Evolutionary conservation across 768 basidiomycete species (phyloP), one percentile per base, ranked within the genome.

Genomic region (Mycena chlorophos): DNA sequence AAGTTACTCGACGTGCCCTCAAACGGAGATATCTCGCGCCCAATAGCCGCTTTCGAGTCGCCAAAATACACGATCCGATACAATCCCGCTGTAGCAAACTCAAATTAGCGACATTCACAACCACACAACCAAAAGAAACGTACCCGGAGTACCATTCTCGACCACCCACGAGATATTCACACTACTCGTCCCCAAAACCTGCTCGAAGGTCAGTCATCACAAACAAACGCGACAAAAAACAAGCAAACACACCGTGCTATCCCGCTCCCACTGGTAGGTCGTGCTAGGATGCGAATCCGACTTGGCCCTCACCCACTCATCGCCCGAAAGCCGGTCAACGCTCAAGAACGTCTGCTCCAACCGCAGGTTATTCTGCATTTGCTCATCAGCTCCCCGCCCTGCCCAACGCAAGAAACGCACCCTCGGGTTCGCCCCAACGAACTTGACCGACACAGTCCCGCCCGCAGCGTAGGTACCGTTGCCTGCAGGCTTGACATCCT

Each of bases 241-340:
- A 46, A 46, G 27, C 23, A 6, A 6, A 64, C 69, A 52, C 43
- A 75, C 70, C 5, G 62, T 62, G 59, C 65, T 78, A 4, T 73
- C 75, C 61, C 79, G 63, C 5, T 54, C 56, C 83, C 83, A 84
- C 39, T 68, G 69, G 55, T 75, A 82, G 13, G 68, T 70, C 2
- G 81, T 81, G 16, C 78, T 80, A 17, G 79, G 78, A 58, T 81
- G 80, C n/a, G 81, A 82, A 64, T 84, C 83, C 20, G 81, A 76
- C 45, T 73, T 71, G 27, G 78, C 71, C 2, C 67, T 62, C 39
- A 39, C 60, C 79, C 80, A 84, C 19, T 47, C 42, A 30, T 61
- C 65, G 12, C n/a, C n/a, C 23, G 67, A 54, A 17, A 71, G 66
- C 27, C 62, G 67, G 39, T 82, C 76, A 38, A 83, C 74, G 3